Evolutionary conservation across 441 rosid genomes (phyloP).

Genomic region (Mallotus repandus): DNA sequence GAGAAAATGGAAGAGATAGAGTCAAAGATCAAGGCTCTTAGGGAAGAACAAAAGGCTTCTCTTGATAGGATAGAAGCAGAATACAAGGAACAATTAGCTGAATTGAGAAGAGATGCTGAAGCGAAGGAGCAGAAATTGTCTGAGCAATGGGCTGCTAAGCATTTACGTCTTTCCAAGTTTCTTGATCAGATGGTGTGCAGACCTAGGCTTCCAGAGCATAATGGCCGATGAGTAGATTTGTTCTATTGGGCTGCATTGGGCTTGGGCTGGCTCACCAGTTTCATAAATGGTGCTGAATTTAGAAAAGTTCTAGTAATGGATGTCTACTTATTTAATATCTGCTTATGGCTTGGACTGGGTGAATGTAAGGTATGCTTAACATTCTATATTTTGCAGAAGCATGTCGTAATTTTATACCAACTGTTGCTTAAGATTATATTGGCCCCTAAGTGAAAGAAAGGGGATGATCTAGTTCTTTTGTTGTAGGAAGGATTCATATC

Average conservation of each 20-base stretch:
- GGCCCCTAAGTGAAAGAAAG: too few species aligned
- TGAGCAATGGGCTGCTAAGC: slow-evolving; percentile 84
- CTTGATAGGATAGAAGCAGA: slow-evolving; percentile 85
- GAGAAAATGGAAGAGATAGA: slow-evolving; percentile 93
- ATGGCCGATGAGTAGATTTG: slow-evolving; percentile 34
- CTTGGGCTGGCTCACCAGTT: slow-evolving; percentile 11
- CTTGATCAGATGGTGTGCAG: slow-evolving; percentile 74
- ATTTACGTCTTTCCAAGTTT: slow-evolving; percentile 65
- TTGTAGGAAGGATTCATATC: too few species aligned
- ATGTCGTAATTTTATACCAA: slow-evolving; percentile 6
- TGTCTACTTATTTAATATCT: slow-evolving; percentile 26
- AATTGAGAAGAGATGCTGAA: slow-evolving; percentile 81
- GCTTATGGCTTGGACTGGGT: slow-evolving; percentile 15
- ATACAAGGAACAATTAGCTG: slow-evolving; percentile 69
- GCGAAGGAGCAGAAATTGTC: slow-evolving; percentile 84
- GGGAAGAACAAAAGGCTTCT: slow-evolving; percentile 77
- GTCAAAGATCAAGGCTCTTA: slow-evolving; percentile 70
- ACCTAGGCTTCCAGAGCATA: slow-evolving; percentile 44
- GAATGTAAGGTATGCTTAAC: slow-evolving; percentile 24
- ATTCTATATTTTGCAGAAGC: slow-evolving; percentile 4
- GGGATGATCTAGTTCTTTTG: too few species aligned
- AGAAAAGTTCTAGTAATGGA: slow-evolving; percentile 15
- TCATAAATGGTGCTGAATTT: background rate
- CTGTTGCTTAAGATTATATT: too few species aligned
- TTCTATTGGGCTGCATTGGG: background rate